A percentile compares a stretch with the other conserved stretches of the same genome.
These are phyloP conservation scores for Kalaharituber pfeilii DNA, from an alignment of 2,329 filamentous ascomycete genomes.

Conservation along the genomic window DNA sequence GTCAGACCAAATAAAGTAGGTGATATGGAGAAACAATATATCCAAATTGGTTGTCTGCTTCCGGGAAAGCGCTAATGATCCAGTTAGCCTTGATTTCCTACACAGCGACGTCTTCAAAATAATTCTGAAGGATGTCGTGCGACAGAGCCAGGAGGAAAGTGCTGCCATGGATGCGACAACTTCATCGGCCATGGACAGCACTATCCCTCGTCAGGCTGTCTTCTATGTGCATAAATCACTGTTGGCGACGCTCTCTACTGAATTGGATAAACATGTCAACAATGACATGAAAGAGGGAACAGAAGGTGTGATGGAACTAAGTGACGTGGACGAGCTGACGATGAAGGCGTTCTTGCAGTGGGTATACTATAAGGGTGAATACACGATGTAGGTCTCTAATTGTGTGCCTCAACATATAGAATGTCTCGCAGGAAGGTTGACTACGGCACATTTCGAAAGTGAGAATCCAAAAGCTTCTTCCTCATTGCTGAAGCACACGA, in stretches of 20 bases:
- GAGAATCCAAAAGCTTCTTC: background rate
- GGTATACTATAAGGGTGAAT: background rate
- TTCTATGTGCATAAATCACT: background rate
- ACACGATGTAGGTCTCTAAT: background rate
- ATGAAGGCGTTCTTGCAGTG: background rate
- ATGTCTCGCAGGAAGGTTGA: background rate
- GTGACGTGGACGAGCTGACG: background rate
- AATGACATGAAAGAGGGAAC: conserved; percentile 2
- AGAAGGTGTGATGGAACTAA: background rate
- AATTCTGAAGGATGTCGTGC: background rate
- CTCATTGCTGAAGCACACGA: background rate
- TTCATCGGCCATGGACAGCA: background rate
- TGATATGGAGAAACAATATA: no score
- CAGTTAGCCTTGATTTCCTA: no score
- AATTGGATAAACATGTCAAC: conserved; percentile 3
- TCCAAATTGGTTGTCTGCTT: no score
- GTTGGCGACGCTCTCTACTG: background rate
- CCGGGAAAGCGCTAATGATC: no score
- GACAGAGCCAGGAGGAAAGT: background rate
- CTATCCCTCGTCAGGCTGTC: background rate
- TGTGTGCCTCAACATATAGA: background rate
- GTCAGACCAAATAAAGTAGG: no score
- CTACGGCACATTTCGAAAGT: background rate
- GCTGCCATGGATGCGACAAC: background rate
- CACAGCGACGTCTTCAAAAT: background rate